A percentile compares a stretch with the other conserved stretches of the same genome.
Conservation (phyloP, 2,329 filamentous ascomycete species). For the Drechslera avenae region DNA sequence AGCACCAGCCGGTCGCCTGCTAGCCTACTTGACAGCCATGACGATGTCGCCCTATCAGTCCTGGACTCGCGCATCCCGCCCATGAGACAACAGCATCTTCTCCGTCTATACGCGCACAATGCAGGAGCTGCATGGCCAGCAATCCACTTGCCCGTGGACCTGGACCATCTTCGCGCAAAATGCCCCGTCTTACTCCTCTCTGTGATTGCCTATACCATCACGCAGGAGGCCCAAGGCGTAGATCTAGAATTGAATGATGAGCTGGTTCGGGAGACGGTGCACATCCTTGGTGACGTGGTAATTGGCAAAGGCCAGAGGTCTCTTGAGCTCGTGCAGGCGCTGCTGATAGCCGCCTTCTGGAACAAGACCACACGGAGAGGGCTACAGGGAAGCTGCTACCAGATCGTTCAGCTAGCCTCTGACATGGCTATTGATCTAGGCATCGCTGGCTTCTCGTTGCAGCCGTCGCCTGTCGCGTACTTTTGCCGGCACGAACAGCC, state of each 20-base stretch:
- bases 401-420: conserved; percentile 33
- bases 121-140: conserved; percentile 30
- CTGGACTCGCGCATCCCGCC: conserved; percentile 28
- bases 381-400: conserved; percentile 30
- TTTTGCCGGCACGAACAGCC: conserved; percentile 28
- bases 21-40: conserved; percentile 19
- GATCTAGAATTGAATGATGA: conserved; percentile 32
- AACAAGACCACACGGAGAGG: conserved; percentile 27
- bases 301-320: conserved; percentile 32
- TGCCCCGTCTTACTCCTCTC: conserved; percentile 32
- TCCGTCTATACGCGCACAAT: conserved; percentile 21
- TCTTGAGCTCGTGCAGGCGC: conserved; percentile 35
- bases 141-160: conserved; percentile 15
- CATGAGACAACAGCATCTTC: conserved; percentile 27
- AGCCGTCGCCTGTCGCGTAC: conserved; percentile 31
- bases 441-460: conserved; percentile 29
- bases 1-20: conserved; percentile 3
- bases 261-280: conserved; percentile 29
- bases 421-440: conserved; percentile 40
- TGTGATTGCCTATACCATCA: conserved; percentile 24
- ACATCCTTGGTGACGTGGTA: conserved; percentile 28
- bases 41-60: conserved; percentile 24
- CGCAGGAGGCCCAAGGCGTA: conserved; percentile 27
- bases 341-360: conserved; percentile 33
- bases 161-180: conserved; percentile 26